These are phyloP conservation scores for Pyrenochaeta sp. DNA, from an alignment of 2,329 filamentous ascomycete species.

Conservation along the genomic window DNA sequence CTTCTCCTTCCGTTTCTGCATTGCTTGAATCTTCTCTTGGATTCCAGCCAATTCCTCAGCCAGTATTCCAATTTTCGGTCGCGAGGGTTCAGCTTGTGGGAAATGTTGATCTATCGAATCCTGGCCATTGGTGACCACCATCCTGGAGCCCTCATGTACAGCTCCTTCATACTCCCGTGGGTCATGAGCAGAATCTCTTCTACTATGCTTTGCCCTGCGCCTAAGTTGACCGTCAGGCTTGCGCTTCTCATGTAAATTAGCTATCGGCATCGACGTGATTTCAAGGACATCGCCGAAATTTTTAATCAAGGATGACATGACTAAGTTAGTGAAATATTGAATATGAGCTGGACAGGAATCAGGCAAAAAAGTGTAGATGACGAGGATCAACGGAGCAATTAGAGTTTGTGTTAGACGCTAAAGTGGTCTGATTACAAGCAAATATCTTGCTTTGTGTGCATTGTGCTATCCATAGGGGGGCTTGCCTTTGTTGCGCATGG, in stretches of 20 bases:
- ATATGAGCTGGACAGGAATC: no score
- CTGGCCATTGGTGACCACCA: not conserved
- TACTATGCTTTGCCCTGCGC: not conserved
- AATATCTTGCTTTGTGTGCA: no score
- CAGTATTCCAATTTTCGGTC: not conserved
- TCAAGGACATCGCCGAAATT: no score
- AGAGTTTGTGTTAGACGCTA: no score
- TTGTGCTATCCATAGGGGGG: not conserved
- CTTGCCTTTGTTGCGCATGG: not conserved
- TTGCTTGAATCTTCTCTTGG: not conserved
- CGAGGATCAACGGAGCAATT: no score
- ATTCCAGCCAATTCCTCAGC: not conserved
- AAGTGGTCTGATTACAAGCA: no score
- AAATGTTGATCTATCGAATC: not conserved
- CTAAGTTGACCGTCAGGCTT: not conserved
- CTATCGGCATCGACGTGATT: slow-evolving; percentile 6
- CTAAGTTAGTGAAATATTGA: no score
- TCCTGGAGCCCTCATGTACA: not conserved
- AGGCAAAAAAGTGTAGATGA: no score
- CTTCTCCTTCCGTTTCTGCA: not conserved
- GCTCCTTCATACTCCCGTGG: not conserved
- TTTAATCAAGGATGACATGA: no score
- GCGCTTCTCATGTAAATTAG: not conserved
- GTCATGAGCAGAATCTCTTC: not conserved
- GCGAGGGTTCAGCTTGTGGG: not conserved